Evolutionary conservation across 306 rosid genomes (phyloP), one percentile per base, ranked within the genome.

Genomic region (Parietaria judaica): DNA sequence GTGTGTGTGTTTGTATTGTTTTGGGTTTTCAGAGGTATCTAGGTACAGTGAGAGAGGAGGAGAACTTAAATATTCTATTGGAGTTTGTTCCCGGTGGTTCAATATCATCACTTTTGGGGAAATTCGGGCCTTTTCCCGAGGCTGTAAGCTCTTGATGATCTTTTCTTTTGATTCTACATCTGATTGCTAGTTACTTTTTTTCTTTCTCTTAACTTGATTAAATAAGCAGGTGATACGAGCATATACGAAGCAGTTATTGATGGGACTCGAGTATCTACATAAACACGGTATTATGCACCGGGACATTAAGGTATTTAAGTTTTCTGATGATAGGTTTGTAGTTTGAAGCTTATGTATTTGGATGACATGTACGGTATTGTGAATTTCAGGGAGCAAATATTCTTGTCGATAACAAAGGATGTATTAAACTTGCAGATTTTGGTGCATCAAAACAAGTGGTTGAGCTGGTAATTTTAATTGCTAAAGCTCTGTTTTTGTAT

Each of bases 1-100:
- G n/a, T n/a, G n/a, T n/a, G n/a, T n/a, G n/a, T 23, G 31, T 23
- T 23, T 67, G 17, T 67, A 50, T 12, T 49, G 11, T 63, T 72
- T 75, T 75, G 49, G 72, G 70, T 53, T 65, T 58, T 60, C 57
- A 94, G 99, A 84, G 99, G 81, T 94, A 94, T 76, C 81, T 94
- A 79, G 99, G 97, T 63, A 94, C 97, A 2, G 95, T 83, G 58
- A 84, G 95, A 74, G 99, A 94, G 80, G 99, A 86, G 60, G 95
- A 84, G 49, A 79, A 88, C 45, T 60, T 94, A 66, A 94, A 94
- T 79, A 94, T 94, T 79, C 78, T 94, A 63, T 61, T 94, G 71
- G 99, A 94, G 67, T 94, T 94, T 89, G 99, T 94, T 46, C 89
- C 99, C 51, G 99, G 99, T 72, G 99, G 99, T 72, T 94, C 99